Evolutionary conservation across 139 green algal species (phyloP).

Genomic region (Nannochloris sp.): DNA sequence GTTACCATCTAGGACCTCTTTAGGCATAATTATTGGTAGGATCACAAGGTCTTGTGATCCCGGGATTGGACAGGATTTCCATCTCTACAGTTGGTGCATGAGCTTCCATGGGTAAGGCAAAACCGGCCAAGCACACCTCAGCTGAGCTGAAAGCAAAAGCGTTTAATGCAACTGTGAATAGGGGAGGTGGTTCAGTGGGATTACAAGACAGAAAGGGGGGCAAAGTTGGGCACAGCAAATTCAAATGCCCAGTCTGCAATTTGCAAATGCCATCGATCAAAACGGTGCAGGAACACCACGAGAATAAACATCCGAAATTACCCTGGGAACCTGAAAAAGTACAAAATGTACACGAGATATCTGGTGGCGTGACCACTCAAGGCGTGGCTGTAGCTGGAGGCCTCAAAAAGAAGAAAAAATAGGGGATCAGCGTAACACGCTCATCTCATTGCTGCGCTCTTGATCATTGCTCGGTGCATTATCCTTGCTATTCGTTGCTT

Average conservation of each 20-base stretch:
- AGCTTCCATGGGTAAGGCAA: conserved; percentile 48
- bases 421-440: background rate
- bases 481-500: background rate
- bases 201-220: conserved; percentile 60
- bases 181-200: conserved; percentile 24
- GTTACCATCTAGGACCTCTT: no score
- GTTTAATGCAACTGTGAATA: conserved; percentile 46
- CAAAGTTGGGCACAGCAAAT: conserved; percentile 68
- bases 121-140: conserved; percentile 73
- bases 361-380: conserved; percentile 5
- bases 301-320: conserved; percentile 10
- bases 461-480: background rate
- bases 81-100: no score
- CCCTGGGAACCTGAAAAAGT: conserved; percentile 11
- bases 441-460: background rate
- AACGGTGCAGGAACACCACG: conserved; percentile 7
- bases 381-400: background rate
- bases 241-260: conserved; percentile 23
- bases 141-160: conserved; percentile 50
- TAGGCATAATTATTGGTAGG: no score
- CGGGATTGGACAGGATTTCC: no score
- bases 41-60: no score
- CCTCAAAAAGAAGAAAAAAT: conserved; percentile 7
- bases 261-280: conserved; percentile 7
- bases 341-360: background rate